phyloP scores from a whole-genome alignment of 2,329 filamentous ascomycete species.

The Alternaria tenuissima region DNA sequence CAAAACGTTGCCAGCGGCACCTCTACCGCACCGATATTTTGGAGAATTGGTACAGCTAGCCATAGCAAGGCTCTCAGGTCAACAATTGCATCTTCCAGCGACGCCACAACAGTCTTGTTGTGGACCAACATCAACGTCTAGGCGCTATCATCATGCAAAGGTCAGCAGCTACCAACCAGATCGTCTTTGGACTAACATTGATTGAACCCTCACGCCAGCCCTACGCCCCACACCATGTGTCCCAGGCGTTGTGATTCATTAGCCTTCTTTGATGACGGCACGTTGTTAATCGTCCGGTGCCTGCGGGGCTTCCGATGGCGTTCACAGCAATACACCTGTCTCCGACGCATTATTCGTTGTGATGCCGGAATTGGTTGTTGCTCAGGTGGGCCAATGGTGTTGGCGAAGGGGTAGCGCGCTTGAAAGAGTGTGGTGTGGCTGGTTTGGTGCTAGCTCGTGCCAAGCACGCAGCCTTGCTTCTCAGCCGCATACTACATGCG shows the following conservation, averaged over 20 bases:
- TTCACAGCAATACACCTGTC: background rate
- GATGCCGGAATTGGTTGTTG: background rate
- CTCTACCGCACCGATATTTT: background rate
- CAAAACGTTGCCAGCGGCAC: background rate
- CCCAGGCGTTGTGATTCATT: background rate
- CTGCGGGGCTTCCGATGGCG: background rate
- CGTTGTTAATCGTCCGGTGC: background rate
- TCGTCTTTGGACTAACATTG: background rate
- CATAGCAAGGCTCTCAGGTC: background rate
- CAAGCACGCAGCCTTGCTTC: background rate
- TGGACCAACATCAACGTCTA: background rate
- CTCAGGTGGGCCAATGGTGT: background rate
- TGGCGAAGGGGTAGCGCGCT: background rate
- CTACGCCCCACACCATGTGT: background rate
- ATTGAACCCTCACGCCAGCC: conserved; percentile 1
- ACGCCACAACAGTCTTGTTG: background rate
- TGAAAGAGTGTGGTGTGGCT: background rate
- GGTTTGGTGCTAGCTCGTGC: background rate
- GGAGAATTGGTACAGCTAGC: background rate
- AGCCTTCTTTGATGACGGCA: background rate
- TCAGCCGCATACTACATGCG: background rate
- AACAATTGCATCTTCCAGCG: background rate
- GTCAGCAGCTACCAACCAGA: background rate
- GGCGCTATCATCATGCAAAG: background rate
- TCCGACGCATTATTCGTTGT: background rate